phyloP scores from a whole-genome alignment of 2,329 filamentous ascomycete species.

The Phyllosticta citriasiana region DNA sequence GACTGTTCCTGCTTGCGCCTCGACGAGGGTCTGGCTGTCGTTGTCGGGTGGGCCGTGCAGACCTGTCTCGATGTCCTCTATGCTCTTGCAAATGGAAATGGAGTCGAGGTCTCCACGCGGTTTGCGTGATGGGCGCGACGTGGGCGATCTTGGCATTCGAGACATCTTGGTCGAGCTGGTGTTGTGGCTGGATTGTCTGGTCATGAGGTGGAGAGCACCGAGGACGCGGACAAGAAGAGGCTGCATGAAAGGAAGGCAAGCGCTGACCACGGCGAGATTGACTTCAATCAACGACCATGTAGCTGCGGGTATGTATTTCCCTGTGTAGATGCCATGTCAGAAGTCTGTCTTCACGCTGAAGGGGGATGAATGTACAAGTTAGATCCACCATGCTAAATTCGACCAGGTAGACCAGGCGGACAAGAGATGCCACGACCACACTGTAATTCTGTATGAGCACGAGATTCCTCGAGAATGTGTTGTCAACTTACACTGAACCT shows the following conservation, averaged over 20 bases:
- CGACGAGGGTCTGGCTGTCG: background rate
- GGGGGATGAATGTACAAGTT: background rate
- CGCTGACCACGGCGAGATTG: constrained; percentile 2
- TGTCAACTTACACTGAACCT: background rate
- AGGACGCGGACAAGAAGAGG: background rate
- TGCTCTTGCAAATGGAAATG: background rate
- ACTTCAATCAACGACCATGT: constrained; percentile 1
- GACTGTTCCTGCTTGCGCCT: background rate
- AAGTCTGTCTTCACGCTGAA: background rate
- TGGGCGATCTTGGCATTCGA: background rate
- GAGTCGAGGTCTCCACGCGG: background rate
- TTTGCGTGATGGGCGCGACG: background rate
- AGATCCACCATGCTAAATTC: background rate
- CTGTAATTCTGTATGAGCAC: background rate
- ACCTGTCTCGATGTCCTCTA: background rate
- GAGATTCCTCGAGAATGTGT: background rate
- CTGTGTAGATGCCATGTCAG: background rate
- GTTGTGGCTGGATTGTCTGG: background rate
- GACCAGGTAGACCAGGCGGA: background rate
- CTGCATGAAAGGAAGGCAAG: constrained; percentile 6
- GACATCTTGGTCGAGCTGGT: background rate
- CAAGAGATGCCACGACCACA: background rate
- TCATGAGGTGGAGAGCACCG: background rate
- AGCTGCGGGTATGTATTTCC: background rate
- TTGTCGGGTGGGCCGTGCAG: background rate